A percentile compares a stretch with the other conserved stretches of the same genome.
Evolutionary conservation across 306 rosid species (phyloP).

Genomic region (Hippophae rhamnoides): DNA sequence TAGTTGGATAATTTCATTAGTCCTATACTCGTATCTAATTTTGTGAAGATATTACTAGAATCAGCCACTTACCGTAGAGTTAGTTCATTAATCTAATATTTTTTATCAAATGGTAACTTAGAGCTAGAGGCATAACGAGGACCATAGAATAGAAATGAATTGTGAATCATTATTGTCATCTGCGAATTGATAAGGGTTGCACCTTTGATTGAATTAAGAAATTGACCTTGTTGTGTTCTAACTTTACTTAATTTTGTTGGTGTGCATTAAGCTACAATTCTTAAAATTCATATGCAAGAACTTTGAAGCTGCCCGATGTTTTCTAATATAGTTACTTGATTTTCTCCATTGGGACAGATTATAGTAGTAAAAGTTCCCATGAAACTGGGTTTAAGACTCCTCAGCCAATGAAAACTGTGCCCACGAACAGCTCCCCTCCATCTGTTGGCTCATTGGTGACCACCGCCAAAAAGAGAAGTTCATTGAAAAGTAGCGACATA

Average conservation of each 20-base stretch:
- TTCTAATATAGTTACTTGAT: constrained; percentile 1
- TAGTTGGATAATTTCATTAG: background rate
- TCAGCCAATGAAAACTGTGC: constrained; percentile 46
- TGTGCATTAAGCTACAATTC: background rate
- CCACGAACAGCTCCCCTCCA: constrained; percentile 56
- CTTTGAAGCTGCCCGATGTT: background rate
- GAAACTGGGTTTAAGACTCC: constrained; percentile 33
- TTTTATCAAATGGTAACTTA: background rate
- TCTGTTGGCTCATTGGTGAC: constrained; percentile 34
- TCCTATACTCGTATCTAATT: too few species aligned
- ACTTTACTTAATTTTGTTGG: background rate
- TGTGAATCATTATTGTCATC: too few species aligned
- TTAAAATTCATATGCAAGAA: background rate
- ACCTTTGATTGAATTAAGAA: too few species aligned
- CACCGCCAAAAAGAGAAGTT: constrained; percentile 29
- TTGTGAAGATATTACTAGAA: too few species aligned
- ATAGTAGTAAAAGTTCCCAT: constrained; percentile 31
- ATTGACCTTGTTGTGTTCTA: too few species aligned
- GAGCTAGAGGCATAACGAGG: background rate
- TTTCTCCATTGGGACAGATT: constrained; percentile 35
- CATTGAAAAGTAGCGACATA: constrained; percentile 28
- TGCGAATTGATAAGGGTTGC: too few species aligned
- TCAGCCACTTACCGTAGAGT: background rate
- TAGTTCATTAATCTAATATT: background rate
- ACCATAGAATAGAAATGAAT: too few species aligned